A percentile compares a stretch with the other conserved stretches of the same genome.
Conservation (phyloP, 176 grass and related monocot genomes). For the Sorghum bicolor region Sorghum_bicolor_NCBIv3 NC_012876.2:53720501-53721000, state of each 20-base stretch:
- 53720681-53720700: not conserved
- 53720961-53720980: no score
- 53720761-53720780: not conserved
- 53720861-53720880: no score
- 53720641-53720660: not conserved
- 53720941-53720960: no score
- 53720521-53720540: conserved; percentile 32
- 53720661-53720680: not conserved
- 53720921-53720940: no score
- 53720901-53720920: no score
- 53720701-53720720: not conserved
- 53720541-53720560: not conserved
- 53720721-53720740: not conserved
- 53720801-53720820: not conserved
- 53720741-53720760: not conserved
- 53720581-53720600: not conserved
- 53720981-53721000: no score
- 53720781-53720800: not conserved
- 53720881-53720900: no score
- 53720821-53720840: not conserved
- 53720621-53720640: no score
- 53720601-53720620: no score
- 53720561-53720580: not conserved
- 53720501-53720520: not conserved
- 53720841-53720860: no score